Conservation (phyloP, 305 asterid species). For the Caryopteris hybrid region DNA sequence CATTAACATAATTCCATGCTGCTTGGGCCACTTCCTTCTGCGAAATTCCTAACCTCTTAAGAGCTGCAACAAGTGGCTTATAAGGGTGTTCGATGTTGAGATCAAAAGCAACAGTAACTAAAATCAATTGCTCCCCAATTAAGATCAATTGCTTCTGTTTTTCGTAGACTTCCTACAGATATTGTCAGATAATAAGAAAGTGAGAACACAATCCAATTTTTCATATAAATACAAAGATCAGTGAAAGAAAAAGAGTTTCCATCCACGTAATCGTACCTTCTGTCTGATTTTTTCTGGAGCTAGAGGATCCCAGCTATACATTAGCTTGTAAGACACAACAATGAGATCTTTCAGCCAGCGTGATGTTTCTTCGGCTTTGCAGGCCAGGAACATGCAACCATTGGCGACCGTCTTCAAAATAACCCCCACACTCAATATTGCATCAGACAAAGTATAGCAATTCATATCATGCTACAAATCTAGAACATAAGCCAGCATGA, state of each 20-base stretch:
- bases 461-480: constrained; percentile 8
- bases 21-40: constrained; percentile 42
- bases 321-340: constrained; percentile 40
- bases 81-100: constrained; percentile 58
- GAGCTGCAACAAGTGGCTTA: constrained; percentile 51
- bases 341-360: constrained; percentile 42
- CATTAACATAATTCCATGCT: constrained; percentile 69
- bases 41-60: constrained; percentile 41
- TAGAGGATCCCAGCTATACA: constrained; percentile 49
- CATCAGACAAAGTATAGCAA: constrained; percentile 4
- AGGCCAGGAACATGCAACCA: constrained; percentile 54
- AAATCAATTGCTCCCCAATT: constrained; percentile 46
- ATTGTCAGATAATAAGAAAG: constrained; percentile 10
- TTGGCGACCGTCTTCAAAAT: constrained; percentile 48
- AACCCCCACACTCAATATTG: constrained; percentile 14
- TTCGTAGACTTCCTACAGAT: constrained; percentile 42
- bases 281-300: constrained; percentile 47
- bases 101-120: constrained; percentile 57
- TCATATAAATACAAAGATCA: neutral
- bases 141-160: constrained; percentile 44
- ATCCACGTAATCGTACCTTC: constrained; percentile 29
- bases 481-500: constrained; percentile 5
- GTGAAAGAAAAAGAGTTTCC: neutral
- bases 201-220: constrained; percentile 1
- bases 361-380: constrained; percentile 63